Conservation (phyloP, 768 basidiomycete species). For the Suillus lakei region DNA sequence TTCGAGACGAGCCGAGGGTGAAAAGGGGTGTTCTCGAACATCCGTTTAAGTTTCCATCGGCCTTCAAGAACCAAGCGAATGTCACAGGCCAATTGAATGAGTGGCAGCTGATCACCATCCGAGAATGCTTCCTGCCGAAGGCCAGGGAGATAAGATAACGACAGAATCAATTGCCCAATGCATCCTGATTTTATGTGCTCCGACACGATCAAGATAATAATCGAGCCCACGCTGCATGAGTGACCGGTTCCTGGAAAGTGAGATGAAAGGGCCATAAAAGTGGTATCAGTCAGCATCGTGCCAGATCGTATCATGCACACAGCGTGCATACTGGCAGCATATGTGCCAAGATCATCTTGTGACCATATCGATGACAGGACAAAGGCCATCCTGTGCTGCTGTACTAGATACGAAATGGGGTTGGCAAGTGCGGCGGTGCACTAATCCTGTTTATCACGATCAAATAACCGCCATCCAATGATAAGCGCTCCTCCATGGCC, state of each 20-base stretch:
- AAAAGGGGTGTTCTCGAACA: neutral
- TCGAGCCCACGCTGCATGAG: conserved; percentile 16
- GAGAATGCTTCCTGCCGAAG: neutral
- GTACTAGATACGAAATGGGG: neutral
- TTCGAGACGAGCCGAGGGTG: neutral
- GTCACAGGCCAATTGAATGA: neutral
- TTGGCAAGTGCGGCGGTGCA: neutral
- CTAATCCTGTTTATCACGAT: neutral
- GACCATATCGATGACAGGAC: neutral
- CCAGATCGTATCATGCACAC: neutral
- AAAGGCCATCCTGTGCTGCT: neutral
- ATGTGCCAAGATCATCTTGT: neutral
- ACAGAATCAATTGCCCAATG: neutral
- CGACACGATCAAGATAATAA: conserved; percentile 16
- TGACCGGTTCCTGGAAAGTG: neutral
- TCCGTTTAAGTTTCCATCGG: neutral
- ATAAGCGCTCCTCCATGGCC: conserved; percentile 6
- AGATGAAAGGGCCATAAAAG: neutral
- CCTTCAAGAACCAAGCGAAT: neutral
- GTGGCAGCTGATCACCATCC: neutral
- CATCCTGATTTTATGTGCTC: neutral
- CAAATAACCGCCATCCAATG: conserved; percentile 1
- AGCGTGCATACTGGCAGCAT: neutral
- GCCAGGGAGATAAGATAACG: conserved; percentile 8
- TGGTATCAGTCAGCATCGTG: neutral